Conservation (phyloP, 2,329 filamentous ascomycete species). For the Hortaea werneckii region DNA sequence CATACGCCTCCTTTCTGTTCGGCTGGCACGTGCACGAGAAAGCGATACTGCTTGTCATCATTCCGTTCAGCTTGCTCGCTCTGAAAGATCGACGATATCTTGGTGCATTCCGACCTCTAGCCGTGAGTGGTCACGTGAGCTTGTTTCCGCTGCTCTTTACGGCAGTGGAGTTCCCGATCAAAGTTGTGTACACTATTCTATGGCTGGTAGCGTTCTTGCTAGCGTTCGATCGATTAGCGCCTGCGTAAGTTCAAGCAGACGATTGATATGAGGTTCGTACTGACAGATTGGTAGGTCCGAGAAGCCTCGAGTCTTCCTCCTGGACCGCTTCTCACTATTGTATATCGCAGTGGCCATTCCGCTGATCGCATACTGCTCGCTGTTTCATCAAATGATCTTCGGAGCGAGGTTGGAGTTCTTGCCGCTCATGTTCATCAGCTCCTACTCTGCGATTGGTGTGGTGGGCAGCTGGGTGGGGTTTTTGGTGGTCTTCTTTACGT, state of each 20-base stretch:
- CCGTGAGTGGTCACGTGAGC: slow-evolving; percentile 88
- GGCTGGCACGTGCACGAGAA: slow-evolving; percentile 99
- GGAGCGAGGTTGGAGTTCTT: slow-evolving; percentile 78
- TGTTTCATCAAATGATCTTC: slow-evolving; percentile 75
- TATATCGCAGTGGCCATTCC: slow-evolving; percentile 88
- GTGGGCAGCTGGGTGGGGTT: slow-evolving; percentile 93
- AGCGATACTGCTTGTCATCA: slow-evolving; percentile 84
- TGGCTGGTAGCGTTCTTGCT: slow-evolving; percentile 84
- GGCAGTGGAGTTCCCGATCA: slow-evolving; percentile 82
- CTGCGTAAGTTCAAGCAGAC: slow-evolving; percentile 46
- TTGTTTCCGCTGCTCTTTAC: slow-evolving; percentile 92
- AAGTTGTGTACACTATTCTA: slow-evolving; percentile 82
- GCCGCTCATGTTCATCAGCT: slow-evolving; percentile 93
- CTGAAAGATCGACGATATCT: slow-evolving; percentile 83
- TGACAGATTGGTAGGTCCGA: slow-evolving; percentile 41
- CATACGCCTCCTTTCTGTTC: slow-evolving; percentile 92
- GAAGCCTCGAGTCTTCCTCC: slow-evolving; percentile 71
- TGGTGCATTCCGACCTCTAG: slow-evolving; percentile 81
- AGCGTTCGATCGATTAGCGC: slow-evolving; percentile 77
- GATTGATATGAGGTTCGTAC: slow-evolving; percentile 1
- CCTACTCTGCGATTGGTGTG: slow-evolving; percentile 88
- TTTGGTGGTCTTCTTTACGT: slow-evolving; percentile 73
- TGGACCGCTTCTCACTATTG: slow-evolving; percentile 80
- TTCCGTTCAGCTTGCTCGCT: slow-evolving; percentile 88
- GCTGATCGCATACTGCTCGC: slow-evolving; percentile 76